phyloP scores from a whole-genome alignment of 1,284 basidiomycete genomes.

The Papiliotrema nemorosa region DNA sequence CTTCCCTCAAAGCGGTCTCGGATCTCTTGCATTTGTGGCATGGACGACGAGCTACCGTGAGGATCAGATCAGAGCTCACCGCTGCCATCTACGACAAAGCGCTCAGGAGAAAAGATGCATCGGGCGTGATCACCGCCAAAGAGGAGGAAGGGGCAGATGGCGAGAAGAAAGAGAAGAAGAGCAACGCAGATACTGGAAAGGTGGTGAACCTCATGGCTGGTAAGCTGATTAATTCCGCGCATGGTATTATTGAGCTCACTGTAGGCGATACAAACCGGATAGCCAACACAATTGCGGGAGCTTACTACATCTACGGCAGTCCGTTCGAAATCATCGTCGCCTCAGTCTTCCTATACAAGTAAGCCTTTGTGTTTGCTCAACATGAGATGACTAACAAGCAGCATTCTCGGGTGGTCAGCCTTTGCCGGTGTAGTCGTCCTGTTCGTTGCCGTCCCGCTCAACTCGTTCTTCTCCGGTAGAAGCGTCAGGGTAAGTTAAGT shows the following conservation, averaged over 20 bases:
- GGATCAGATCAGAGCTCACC: slow-evolving; percentile 70
- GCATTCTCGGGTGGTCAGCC: slow-evolving; percentile 75
- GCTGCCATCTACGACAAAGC: slow-evolving; percentile 82
- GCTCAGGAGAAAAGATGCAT: slow-evolving; percentile 76
- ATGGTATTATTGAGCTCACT: neutral
- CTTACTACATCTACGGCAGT: slow-evolving; percentile 58
- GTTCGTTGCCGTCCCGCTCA: slow-evolving; percentile 62
- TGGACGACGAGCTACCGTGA: slow-evolving; percentile 64
- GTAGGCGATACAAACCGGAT: slow-evolving; percentile 35
- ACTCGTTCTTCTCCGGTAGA: slow-evolving; percentile 50
- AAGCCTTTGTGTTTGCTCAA: slow-evolving; percentile 29
- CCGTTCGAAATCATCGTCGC: slow-evolving; percentile 80
- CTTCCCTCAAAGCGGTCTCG: slow-evolving; percentile 62
- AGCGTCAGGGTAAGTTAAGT: slow-evolving; percentile 58
- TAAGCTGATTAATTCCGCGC: slow-evolving; percentile 7
- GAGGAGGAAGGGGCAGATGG: slow-evolving; percentile 54
- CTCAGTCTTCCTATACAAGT: slow-evolving; percentile 73
- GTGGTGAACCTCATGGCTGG: slow-evolving; percentile 53
- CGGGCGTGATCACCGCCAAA: slow-evolving; percentile 63
- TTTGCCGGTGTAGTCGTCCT: slow-evolving; percentile 82
- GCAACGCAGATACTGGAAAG: slow-evolving; percentile 52
- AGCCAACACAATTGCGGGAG: slow-evolving; percentile 31
- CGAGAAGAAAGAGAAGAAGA: slow-evolving; percentile 42
- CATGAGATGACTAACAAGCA: slow-evolving; percentile 36
- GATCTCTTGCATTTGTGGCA: slow-evolving; percentile 78